Percentiles rank a stretch among this genome's conserved stretches.
phyloP scores from a whole-genome alignment of 2,329 filamentous ascomycete genomes.

The Colletotrichum lentis region DNA sequence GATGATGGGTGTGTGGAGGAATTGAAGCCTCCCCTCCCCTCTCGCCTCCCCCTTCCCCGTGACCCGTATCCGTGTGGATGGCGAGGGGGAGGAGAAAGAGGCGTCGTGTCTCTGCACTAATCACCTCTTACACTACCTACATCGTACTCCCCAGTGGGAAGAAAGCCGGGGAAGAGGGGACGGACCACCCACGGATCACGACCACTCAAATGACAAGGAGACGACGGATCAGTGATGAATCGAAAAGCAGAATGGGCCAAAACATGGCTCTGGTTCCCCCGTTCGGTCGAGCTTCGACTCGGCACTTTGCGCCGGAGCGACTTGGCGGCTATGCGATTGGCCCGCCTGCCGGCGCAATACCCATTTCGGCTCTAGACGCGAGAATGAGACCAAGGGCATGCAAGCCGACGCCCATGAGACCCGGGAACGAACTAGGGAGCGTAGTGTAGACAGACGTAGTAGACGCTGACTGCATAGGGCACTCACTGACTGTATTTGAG shows the following conservation, averaged over 20 bases:
- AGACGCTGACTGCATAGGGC: too few relatives aligned
- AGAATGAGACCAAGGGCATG: slow-evolving; percentile 30
- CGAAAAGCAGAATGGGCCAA: slow-evolving; percentile 3
- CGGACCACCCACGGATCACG: background rate
- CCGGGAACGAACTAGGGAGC: slow-evolving; percentile 12
- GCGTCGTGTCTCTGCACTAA: background rate
- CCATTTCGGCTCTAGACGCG: slow-evolving; percentile 37
- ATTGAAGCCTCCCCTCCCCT: slow-evolving; percentile 14
- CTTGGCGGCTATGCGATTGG: slow-evolving; percentile 36
- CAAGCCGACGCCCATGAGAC: slow-evolving; percentile 26
- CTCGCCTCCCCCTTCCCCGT: background rate
- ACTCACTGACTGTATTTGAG: background rate
- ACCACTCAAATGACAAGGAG: background rate
- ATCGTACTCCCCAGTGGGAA: background rate
- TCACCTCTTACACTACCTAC: too few relatives aligned
- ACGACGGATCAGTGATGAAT: background rate
- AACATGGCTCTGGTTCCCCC: background rate
- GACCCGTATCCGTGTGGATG: background rate
- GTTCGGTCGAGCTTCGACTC: slow-evolving; percentile 14
- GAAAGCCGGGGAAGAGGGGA: slow-evolving; percentile 29
- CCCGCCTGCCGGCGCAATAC: slow-evolving; percentile 27
- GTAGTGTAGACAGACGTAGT: too few relatives aligned
- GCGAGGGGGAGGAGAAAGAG: slow-evolving; percentile 26
- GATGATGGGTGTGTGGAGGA: slow-evolving; percentile 7
- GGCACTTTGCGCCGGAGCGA: slow-evolving; percentile 32